Conservation (phyloP, 805 yeast genomes). For the Kuraishia ogatae region DNA sequence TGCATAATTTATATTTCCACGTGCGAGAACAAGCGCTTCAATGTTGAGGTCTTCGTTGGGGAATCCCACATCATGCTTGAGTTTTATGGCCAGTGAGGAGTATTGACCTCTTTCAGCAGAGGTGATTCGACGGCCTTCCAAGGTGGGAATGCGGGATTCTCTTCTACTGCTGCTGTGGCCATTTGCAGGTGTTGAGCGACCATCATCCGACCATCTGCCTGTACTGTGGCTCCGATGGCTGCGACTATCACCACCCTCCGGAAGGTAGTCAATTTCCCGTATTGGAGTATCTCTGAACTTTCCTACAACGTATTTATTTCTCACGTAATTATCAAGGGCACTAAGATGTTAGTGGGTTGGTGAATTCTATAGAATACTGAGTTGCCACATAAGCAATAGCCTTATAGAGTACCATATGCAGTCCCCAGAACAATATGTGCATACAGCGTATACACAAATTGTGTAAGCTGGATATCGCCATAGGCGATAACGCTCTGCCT, state of each 20-base stretch:
- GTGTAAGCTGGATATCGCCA: no score
- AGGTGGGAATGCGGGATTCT: neutral
- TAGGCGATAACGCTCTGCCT: no score
- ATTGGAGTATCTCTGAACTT: slow-evolving; percentile 37
- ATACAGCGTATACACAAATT: no score
- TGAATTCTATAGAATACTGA: no score
- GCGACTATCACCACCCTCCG: slow-evolving; percentile 10
- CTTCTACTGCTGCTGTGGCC: neutral
- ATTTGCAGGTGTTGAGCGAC: neutral
- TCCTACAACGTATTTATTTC: slow-evolving; percentile 64
- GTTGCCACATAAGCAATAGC: no score
- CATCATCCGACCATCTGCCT: neutral
- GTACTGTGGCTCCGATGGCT: slow-evolving; percentile 16
- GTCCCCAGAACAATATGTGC: no score
- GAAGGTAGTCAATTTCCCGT: slow-evolving; percentile 26
- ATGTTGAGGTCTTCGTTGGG: slow-evolving; percentile 44
- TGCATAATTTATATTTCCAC: slow-evolving; percentile 55
- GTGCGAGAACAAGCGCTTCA: slow-evolving; percentile 53
- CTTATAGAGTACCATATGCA: no score
- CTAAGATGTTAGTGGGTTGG: slow-evolving; percentile 2
- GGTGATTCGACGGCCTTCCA: slow-evolving; percentile 23
- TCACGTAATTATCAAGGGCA: slow-evolving; percentile 46
- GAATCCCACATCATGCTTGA: slow-evolving; percentile 48
- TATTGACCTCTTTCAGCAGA: slow-evolving; percentile 45
- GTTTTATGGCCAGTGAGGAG: slow-evolving; percentile 35